Evolutionary conservation across 352 stramenopile species (phyloP), one percentile per base, ranked within the genome.

Genomic region (Pythium guiyangense): DNA sequence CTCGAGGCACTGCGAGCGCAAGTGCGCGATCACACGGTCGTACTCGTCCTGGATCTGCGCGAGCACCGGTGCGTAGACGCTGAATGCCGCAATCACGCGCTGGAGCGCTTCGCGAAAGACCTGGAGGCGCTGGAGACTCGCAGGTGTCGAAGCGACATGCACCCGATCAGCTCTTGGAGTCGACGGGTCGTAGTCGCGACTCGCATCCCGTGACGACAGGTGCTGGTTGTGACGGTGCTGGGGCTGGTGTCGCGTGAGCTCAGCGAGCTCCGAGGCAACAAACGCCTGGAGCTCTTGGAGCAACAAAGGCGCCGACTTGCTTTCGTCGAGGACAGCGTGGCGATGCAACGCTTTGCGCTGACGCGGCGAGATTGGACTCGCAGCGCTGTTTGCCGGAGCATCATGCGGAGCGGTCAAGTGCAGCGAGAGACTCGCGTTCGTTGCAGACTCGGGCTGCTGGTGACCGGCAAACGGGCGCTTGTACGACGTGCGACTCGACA

Each of bases 11-110:
- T 73, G 60, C 20, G 58, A 31, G 6, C 73, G 34, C 22, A 87
- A 49, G 18, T 45, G 26, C 20, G 60, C 50, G 34, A 86, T 64
- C 18, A 67, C 66, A 4, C 51, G 44, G 48, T 92, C 82, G 51
- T 92, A 90, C 25, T 88, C 82, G 50, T 77, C 64, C 34, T 85
- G 70, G 52, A 92, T 79, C 20, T 70, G 66, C n/a, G 73, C 55
- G 31, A 92, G 46, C n/a, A 89, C 49, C 2, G 78, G 78, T 11
- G 77, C 69, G 48, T 89, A 91, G 22, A 87, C 74, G 15, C 52
- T 87, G 57, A 91, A 91, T 20, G 69, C 63, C 10, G 69, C 67
- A 20, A 89, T 87, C 0, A 88, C 43, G 14, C 69, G 68, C 35
- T 72, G 46, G 12, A 91, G 82, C 2, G 78, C 57, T 49, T 78